Percentiles rank a stretch among this genome's conserved stretches.
Conservation (phyloP, 371 early-diverging fungal genomes). For the Dichotomocladium elegans region DNA sequence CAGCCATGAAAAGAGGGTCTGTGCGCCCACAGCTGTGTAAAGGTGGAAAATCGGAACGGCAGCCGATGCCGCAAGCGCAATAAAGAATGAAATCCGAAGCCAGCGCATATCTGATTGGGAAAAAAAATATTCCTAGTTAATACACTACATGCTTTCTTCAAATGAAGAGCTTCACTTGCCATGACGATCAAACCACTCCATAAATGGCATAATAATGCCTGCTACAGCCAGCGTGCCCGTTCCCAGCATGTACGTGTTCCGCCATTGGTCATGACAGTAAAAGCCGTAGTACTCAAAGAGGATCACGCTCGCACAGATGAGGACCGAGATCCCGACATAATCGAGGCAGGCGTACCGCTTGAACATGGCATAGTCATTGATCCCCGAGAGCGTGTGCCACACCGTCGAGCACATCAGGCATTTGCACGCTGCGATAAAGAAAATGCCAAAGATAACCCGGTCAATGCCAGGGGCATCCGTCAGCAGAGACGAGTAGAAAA, state of each 20-base stretch:
- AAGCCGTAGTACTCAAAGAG: constrained; percentile 68
- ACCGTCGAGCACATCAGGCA: constrained; percentile 74
- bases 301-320: constrained; percentile 67
- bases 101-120: constrained; percentile 19
- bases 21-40: constrained; percentile 48
- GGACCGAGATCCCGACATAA: constrained; percentile 77
- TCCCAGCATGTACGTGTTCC: constrained; percentile 60
- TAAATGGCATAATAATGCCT: constrained; percentile 44
- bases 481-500: constrained; percentile 44
- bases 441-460: constrained; percentile 52
- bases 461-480: constrained; percentile 50
- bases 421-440: constrained; percentile 59
- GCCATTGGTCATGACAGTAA: constrained; percentile 63
- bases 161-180: constrained; percentile 17
- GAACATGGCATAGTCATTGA: constrained; percentile 62
- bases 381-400: constrained; percentile 70
- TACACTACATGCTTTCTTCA: too few relatives aligned
- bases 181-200: constrained; percentile 42
- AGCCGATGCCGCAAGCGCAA: constrained; percentile 59
- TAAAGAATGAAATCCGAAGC: constrained; percentile 49
- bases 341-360: constrained; percentile 64
- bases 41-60: constrained; percentile 64
- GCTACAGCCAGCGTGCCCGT: constrained; percentile 42
- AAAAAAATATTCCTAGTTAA: too few relatives aligned
- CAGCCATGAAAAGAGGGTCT: constrained; percentile 39